These are phyloP conservation scores for Fraxinus baroniana DNA, from an alignment of 305 asterid species.

Conservation along the genomic window DNA sequence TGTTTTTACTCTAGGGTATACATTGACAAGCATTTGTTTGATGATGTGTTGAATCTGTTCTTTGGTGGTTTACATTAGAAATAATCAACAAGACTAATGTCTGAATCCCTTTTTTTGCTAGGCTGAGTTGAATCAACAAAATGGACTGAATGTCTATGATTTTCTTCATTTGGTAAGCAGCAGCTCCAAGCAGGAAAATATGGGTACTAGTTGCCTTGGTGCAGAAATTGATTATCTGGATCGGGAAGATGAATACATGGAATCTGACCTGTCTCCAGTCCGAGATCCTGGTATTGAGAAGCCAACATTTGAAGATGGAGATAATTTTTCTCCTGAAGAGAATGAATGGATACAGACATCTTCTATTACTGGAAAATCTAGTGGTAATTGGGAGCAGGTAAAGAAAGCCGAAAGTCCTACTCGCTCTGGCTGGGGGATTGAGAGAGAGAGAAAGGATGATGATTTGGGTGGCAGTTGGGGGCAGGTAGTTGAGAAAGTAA, in stretches of 20 bases:
- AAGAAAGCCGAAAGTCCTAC: not conserved
- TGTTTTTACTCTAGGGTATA: not conserved
- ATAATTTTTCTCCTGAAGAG: conserved; percentile 37
- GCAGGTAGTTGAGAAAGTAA: not conserved
- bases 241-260: conserved; percentile 53
- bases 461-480: not conserved
- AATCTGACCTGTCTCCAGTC: conserved; percentile 62
- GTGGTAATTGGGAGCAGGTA: conserved; percentile 27
- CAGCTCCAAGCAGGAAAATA: conserved; percentile 49
- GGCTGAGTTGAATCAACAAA: conserved; percentile 64
- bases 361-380: conserved; percentile 8
- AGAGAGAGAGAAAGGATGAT: not conserved
- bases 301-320: conserved; percentile 74
- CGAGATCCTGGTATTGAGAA: conserved; percentile 60
- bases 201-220: conserved; percentile 73
- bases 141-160: conserved; percentile 69
- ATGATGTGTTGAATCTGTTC: conserved; percentile 8
- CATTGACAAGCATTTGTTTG: not conserved
- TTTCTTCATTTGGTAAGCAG: conserved; percentile 82
- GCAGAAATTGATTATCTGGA: conserved; percentile 69
- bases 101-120: conserved; percentile 31
- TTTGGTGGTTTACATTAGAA: conserved; percentile 8
- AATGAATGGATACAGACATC: conserved; percentile 41
- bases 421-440: not conserved
- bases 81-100: conserved; percentile 23